Conservation (phyloP, 2,329 filamentous ascomycete genomes). For the Colletotrichum plurivorum region DNA sequence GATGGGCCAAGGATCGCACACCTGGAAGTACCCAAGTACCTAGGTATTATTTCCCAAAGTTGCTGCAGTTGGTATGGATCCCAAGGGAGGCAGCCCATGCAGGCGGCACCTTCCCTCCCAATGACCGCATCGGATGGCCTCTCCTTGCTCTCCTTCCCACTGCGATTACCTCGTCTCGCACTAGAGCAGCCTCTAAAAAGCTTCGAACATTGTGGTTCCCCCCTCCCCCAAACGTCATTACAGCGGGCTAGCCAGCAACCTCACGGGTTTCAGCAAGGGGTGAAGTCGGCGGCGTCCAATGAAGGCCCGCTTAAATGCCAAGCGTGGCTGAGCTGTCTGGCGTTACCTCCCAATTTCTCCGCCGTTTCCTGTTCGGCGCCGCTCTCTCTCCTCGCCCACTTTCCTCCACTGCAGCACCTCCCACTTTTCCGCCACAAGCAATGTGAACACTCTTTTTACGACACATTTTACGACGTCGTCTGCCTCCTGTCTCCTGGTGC, state of each 20-base stretch:
- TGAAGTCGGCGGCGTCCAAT: conserved; percentile 25
- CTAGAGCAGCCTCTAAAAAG: conserved; percentile 14
- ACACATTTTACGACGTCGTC: too few relatives aligned
- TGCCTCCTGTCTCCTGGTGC: too few relatives aligned
- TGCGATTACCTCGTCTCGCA: not conserved
- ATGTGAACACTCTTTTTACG: too few relatives aligned
- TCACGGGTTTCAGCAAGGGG: conserved; percentile 36
- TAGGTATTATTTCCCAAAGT: not conserved
- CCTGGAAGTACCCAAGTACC: too few relatives aligned
- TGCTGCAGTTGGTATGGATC: not conserved
- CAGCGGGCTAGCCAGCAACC: conserved; percentile 24
- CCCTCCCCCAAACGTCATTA: conserved; percentile 31
- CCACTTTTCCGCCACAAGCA: conserved; percentile 15
- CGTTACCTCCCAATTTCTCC: conserved; percentile 36
- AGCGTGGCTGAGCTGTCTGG: conserved; percentile 41
- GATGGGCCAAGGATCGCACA: too few relatives aligned
- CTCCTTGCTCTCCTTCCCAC: not conserved
- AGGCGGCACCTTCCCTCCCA: conserved; percentile 4
- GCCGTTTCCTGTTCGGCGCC: conserved; percentile 25
- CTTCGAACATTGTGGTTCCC: not conserved
- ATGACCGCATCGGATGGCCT: conserved; percentile 7
- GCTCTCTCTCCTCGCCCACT: conserved; percentile 5
- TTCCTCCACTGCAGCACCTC: not conserved
- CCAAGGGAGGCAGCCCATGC: conserved; percentile 13
- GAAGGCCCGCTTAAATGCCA: conserved; percentile 21